Evolutionary conservation across 148 eudicot species (phyloP).

Genomic region (Simmondsia chinensis): DNA sequence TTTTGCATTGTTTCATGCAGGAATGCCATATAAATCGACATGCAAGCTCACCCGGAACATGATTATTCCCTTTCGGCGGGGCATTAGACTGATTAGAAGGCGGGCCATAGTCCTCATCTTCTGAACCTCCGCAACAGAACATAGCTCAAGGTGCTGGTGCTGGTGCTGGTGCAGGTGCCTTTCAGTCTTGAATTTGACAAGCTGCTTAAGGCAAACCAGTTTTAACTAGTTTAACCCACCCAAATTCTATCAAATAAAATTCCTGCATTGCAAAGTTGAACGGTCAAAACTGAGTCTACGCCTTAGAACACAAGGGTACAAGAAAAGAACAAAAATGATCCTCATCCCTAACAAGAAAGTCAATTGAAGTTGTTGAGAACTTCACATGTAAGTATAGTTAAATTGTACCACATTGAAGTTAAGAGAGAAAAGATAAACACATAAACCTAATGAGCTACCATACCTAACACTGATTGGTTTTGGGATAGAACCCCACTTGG

Average conservation of each 20-base stretch:
- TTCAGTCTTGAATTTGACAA: background rate
- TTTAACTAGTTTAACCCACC: conserved; percentile 2
- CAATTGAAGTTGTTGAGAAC: background rate
- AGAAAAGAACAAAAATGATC: background rate
- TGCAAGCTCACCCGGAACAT: conserved; percentile 29
- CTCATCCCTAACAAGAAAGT: background rate
- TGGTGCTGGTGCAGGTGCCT: conserved; percentile 13
- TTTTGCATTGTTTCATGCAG: background rate
- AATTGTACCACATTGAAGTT: too few species aligned
- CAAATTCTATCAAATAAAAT: conserved; percentile 1
- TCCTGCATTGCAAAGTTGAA: conserved; percentile 10
- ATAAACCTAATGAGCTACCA: too few species aligned
- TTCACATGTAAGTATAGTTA: too few species aligned
- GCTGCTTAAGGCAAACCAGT: background rate
- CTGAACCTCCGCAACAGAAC: conserved; percentile 80
- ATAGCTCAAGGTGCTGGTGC: conserved; percentile 33
- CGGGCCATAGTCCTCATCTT: conserved; percentile 56
- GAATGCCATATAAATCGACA: background rate
- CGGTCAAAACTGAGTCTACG: background rate
- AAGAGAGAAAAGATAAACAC: too few species aligned
- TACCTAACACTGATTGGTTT: too few species aligned
- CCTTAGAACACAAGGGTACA: background rate
- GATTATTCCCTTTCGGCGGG: conserved; percentile 50
- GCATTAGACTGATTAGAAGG: conserved; percentile 51
- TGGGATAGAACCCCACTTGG: too few species aligned